A percentile compares a stretch with the other conserved stretches of the same genome.
Conservation (phyloP, 2,329 filamentous ascomycete genomes). For the Cercospora janseana region DNA sequence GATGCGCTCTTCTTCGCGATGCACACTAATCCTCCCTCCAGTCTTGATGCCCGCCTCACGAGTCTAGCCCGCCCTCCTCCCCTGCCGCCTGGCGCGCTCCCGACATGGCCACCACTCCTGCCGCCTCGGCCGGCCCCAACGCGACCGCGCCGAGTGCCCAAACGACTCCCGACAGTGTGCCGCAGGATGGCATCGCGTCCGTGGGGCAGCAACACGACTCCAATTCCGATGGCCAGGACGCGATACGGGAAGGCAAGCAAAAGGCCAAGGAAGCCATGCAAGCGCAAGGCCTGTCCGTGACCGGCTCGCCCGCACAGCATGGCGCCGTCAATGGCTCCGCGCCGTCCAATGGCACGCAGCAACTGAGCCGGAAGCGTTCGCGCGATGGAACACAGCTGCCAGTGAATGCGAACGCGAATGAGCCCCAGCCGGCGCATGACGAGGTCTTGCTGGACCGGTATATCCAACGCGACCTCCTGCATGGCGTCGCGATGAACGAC, state of each 20-base stretch:
- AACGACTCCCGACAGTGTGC: conserved; percentile 22
- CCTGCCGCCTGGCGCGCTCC: not conserved
- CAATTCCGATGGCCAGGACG: conserved; percentile 39
- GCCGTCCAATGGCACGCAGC: conserved; percentile 48
- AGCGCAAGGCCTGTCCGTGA: conserved; percentile 44
- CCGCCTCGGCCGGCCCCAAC: conserved; percentile 16
- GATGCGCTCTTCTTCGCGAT: not conserved
- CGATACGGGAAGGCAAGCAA: conserved; percentile 59
- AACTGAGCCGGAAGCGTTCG: conserved; percentile 57
- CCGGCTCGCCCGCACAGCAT: conserved; percentile 35
- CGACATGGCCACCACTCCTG: conserved; percentile 12
- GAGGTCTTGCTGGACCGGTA: conserved; percentile 60
- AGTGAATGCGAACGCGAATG: conserved; percentile 33
- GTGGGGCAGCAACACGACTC: conserved; percentile 22
- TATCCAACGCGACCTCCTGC: conserved; percentile 61
- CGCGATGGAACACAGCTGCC: conserved; percentile 57
- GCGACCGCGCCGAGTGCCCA: conserved; percentile 25
- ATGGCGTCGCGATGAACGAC: conserved; percentile 54
- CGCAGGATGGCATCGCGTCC: conserved; percentile 17
- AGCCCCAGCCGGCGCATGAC: conserved; percentile 28
- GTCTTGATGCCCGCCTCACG: conserved; percentile 16
- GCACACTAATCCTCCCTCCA: conserved; percentile 10
- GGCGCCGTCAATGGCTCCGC: conserved; percentile 27
- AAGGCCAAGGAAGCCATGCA: conserved; percentile 59
- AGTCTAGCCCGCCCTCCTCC: conserved; percentile 6